These are phyloP conservation scores for Aspergillus clavatus DNA, from an alignment of 2,329 filamentous ascomycete genomes.

Conservation along the genomic window DNA sequence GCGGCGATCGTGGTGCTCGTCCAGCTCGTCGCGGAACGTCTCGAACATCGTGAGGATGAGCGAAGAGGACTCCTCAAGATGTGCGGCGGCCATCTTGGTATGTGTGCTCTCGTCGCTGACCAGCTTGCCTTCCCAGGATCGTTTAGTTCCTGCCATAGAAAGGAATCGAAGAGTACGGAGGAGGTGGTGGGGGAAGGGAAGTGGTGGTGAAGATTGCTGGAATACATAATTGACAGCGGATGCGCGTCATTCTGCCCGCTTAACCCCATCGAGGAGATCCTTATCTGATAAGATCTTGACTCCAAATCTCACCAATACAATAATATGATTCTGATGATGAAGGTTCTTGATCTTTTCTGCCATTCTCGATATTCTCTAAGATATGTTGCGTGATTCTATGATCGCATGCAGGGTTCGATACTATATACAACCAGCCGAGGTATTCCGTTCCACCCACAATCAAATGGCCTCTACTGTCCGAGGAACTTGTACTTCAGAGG, in stretches of 20 bases:
- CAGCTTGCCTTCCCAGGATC: constrained; percentile 35
- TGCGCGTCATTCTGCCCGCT: constrained; percentile 1
- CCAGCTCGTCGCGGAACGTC: constrained; percentile 77
- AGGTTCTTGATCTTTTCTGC: no score
- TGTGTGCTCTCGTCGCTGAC: constrained; percentile 13
- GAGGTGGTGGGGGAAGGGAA: background rate
- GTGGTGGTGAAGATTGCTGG: background rate
- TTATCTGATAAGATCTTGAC: constrained; percentile 10
- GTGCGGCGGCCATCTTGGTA: constrained; percentile 7
- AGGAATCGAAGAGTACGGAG: background rate
- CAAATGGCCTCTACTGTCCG: constrained; percentile 16
- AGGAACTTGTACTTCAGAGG: constrained; percentile 26
- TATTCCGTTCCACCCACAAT: background rate
- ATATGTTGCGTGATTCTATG: no score
- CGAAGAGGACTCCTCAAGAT: constrained; percentile 26
- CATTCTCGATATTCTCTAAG: no score
- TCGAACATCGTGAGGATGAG: constrained; percentile 70
- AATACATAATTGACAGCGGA: background rate
- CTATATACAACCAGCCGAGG: background rate
- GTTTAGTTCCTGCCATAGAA: constrained; percentile 34
- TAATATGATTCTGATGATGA: no score
- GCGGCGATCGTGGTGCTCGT: constrained; percentile 88
- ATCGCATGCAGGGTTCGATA: background rate
- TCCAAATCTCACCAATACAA: no score
- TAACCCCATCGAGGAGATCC: constrained; percentile 1